Evolutionary conservation across 371 early-diverging fungal species (phyloP).

Genomic region (Homolaphlyctis polyrhiza): DNA sequence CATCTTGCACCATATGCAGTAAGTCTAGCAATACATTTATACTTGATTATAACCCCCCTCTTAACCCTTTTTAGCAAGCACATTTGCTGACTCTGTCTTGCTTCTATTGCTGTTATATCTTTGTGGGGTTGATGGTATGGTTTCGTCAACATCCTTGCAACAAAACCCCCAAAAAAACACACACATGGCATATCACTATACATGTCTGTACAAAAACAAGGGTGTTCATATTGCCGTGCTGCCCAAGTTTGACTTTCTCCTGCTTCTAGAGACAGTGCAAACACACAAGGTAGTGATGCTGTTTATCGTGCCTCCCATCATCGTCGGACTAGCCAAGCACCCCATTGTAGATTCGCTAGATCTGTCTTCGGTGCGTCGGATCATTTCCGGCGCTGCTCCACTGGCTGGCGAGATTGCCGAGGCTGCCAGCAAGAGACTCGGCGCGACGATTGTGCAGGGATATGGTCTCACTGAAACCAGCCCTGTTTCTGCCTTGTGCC

Average conservation of each 20-base stretch:
- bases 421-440: constrained; percentile 37
- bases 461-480: constrained; percentile 36
- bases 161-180: no score
- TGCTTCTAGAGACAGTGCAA: constrained; percentile 50
- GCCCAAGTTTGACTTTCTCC: constrained; percentile 53
- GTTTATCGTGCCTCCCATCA: constrained; percentile 76
- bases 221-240: constrained; percentile 44
- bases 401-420: constrained; percentile 54
- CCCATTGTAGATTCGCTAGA: constrained; percentile 54
- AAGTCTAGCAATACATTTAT: no score
- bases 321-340: constrained; percentile 40
- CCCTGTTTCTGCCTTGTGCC: constrained; percentile 9
- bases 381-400: constrained; percentile 81
- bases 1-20: background rate
- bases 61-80: no score
- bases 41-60: no score
- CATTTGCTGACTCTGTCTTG: no score
- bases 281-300: constrained; percentile 62
- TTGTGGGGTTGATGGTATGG: no score
- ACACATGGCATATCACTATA: no score
- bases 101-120: no score
- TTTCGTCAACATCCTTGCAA: no score
- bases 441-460: constrained; percentile 61
- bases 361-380: constrained; percentile 50
- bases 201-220: no score